Evolutionary conservation across 805 yeast species (phyloP), one percentile per base, ranked within the genome.

Genomic region (Lipomyces spencermartinsiae): DNA sequence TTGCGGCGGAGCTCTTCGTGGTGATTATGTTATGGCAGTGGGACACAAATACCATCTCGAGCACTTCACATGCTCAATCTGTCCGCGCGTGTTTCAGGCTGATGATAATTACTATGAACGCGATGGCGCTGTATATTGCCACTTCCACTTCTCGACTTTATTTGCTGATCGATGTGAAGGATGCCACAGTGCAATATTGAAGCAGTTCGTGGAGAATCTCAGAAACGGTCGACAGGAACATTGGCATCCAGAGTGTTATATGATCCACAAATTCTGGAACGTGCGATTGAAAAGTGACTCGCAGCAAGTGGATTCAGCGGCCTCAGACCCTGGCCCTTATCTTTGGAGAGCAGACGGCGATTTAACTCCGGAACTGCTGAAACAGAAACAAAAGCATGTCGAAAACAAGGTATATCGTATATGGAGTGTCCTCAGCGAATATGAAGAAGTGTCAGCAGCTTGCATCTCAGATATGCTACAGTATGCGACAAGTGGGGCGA

Each of bases 191-290:
- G 91, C 98, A 1, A 95, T 96, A 62, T 85, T 96, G 49, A 93
- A 93, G 76, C 98, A 95, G 76, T 95, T 93, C 78, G 97, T 94
- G 49, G 97, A 94, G 78, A 87, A 94, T 58, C 91, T 87, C 69
- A 84, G 95, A 73, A 97, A 97, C 61, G 97, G 97, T 29, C 85
- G 89, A 73, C 89, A 91, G 67, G 97, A 93, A 78, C 97, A 92
- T 77, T 95, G 99, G 99, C 99, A 95, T 79, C 98, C 98, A 1
- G 98, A 96, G 77, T 95, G 99, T 81, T 95, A 93, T 77, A 96
- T 96, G 93, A 96, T 95, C 59, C 93, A 91, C 81, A 93, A 93
- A 78, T 93, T 92, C 75, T 95, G 99, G 99, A 93, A 92, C 76
- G 97, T 93, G 25, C 85, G 88, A 66, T 82, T 95, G 29, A 84